Conservation (phyloP, 2,329 filamentous ascomycete genomes). For the Fusarium falciforme region DNA sequence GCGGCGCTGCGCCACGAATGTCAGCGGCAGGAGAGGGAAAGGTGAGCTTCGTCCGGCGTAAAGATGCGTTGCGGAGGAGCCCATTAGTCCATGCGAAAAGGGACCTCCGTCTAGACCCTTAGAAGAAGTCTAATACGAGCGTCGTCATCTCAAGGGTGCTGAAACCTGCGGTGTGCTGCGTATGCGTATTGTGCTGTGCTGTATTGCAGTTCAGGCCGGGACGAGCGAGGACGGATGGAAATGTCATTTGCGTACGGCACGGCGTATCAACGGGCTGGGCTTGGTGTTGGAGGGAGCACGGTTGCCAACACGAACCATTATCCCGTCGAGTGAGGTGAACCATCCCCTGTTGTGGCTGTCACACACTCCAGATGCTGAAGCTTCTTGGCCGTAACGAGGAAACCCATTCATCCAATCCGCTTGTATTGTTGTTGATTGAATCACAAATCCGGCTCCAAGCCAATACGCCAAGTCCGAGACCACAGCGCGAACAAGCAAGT, state of each 20-base stretch:
- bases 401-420: neutral
- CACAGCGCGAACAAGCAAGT: neutral
- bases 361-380: neutral
- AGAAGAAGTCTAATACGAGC: neutral
- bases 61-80: conserved; percentile 5
- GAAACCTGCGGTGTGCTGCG: neutral
- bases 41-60: conserved; percentile 7
- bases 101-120: conserved; percentile 13
- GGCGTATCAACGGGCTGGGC: neutral
- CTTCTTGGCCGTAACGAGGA: neutral
- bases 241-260: neutral
- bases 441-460: neutral
- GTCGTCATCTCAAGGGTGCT: conserved; percentile 1
- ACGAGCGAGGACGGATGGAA: neutral
- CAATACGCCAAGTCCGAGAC: neutral
- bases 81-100: neutral
- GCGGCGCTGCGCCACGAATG: conserved; percentile 39
- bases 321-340: neutral
- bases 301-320: conserved; percentile 3
- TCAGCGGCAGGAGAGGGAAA: conserved; percentile 19
- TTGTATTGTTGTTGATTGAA: conserved; percentile 8
- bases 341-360: conserved; percentile 5
- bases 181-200: neutral
- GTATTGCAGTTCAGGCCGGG: neutral
- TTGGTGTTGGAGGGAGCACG: neutral